These are phyloP conservation scores for Dactylellina drechsleri DNA, from an alignment of 2,329 filamentous ascomycete species.

Conservation along the genomic window DNA sequence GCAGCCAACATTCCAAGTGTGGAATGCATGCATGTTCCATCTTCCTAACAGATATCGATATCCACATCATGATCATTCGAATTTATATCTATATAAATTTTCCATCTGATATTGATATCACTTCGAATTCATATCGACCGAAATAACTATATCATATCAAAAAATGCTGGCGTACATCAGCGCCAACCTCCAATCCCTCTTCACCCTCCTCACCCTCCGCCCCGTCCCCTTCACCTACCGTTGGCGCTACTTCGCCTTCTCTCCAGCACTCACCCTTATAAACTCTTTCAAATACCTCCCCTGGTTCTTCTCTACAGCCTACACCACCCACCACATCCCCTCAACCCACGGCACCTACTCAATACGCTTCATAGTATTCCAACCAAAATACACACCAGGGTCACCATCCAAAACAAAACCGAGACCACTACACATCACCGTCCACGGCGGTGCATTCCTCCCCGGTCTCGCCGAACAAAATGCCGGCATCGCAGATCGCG, in stretches of 20 bases:
- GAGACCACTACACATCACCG: constrained; percentile 64
- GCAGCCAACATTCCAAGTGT: too few relatives aligned
- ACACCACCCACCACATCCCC: constrained; percentile 60
- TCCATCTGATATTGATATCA: too few relatives aligned
- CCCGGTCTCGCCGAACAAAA: constrained; percentile 63
- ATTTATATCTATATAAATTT: too few relatives aligned
- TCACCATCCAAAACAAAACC: constrained; percentile 38
- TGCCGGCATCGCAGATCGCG: constrained; percentile 60
- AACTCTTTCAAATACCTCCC: constrained; percentile 61
- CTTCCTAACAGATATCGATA: too few relatives aligned
- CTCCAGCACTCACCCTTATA: constrained; percentile 62
- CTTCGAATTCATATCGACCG: too few relatives aligned
- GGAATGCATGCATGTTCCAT: too few relatives aligned
- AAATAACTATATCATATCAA: neutral
- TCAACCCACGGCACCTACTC: constrained; percentile 25
- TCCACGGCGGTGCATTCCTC: constrained; percentile 64
- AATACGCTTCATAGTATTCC: constrained; percentile 62
- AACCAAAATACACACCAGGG: constrained; percentile 47
- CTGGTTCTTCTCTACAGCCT: constrained; percentile 62
- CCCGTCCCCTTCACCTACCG: constrained; percentile 62
- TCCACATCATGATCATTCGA: too few relatives aligned
- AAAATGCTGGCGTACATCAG: constrained; percentile 38
- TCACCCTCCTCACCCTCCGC: constrained; percentile 61
- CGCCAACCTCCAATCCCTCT: constrained; percentile 55
- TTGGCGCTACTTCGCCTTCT: constrained; percentile 64